Evolutionary conservation across 2,329 filamentous ascomycete species (phyloP), one percentile per base, ranked within the genome.

Genomic region (Zasmidium citrigriseum): DNA sequence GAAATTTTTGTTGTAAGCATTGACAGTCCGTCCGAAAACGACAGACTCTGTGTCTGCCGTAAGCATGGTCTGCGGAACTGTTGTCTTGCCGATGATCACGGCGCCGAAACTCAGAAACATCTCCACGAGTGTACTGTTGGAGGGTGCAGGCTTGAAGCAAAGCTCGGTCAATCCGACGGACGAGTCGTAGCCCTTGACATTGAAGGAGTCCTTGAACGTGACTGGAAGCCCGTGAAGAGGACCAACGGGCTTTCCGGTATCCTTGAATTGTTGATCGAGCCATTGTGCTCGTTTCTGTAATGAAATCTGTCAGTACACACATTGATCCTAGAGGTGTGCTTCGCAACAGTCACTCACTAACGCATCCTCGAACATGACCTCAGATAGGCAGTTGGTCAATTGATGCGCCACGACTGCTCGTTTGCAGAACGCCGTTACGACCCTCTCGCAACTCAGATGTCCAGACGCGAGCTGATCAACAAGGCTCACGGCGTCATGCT

Each of bases 21-120:
- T 83, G 25, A 82, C 64, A 0, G 78, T 77, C 14, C 77, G 76
- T 2, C 77, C 77, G 58, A 77, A 80, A 45, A 80, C 69, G 57
- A 83, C 80, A 66, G 83, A 83, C 65, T 83, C 80, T 0, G 76
- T 78, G 62, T 84, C 81, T 14, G 80, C 63, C 4, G 76, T 73
- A 78, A 82, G 80, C 54, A 84, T 75, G 0, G 79, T 82, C 63
- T 82, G 80, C 2, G 82, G 81, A 2, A 84, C 69, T 58, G 83
- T 84, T 3, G 82, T 84, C 67, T 84, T 82, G 67, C 74, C 77
- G 59, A 79, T 78, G 1, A 80, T 61, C 2, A 83, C 53, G 72
- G 78, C 78, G 1, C 82, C 82, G 2, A 80, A 78, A 2, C 72
- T 67, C 63, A 71, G 72, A 22, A 79, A 63, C 61, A 77, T 74